A percentile compares a stretch with the other conserved stretches of the same genome.
These are phyloP conservation scores for Wickerhamiella kurtzmanii DNA, from an alignment of 805 yeast genomes.

Conservation along the genomic window DNA sequence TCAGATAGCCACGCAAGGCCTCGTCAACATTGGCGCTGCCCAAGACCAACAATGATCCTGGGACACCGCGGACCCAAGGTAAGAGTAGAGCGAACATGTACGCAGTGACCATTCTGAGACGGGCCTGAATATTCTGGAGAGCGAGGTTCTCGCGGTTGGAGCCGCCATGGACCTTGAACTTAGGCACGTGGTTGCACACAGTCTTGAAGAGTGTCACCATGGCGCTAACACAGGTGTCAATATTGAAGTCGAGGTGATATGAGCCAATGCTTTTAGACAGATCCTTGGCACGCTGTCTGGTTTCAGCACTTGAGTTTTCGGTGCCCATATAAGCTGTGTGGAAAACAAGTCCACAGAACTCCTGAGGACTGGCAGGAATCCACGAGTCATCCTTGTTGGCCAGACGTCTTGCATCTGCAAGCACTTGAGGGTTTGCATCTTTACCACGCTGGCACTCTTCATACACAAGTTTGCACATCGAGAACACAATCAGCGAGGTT, in stretches of 20 bases:
- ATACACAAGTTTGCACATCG: slow-evolving; percentile 82
- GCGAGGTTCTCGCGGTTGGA: slow-evolving; percentile 84
- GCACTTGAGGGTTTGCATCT: slow-evolving; percentile 46
- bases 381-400: slow-evolving; percentile 45
- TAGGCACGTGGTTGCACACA: slow-evolving; percentile 81
- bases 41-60: slow-evolving; percentile 73
- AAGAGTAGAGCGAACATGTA: slow-evolving; percentile 86
- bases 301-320: slow-evolving; percentile 75
- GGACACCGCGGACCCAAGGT: slow-evolving; percentile 81
- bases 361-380: slow-evolving; percentile 61
- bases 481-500: slow-evolving; percentile 83
- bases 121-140: slow-evolving; percentile 90
- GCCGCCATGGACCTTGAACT: slow-evolving; percentile 89
- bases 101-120: slow-evolving; percentile 87
- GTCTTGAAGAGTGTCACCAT: slow-evolving; percentile 66
- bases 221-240: slow-evolving; percentile 71
- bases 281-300: slow-evolving; percentile 67
- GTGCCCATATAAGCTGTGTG: slow-evolving; percentile 96
- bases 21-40: slow-evolving; percentile 98
- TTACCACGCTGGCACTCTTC: slow-evolving; percentile 48
- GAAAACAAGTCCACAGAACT: slow-evolving; percentile 61
- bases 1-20: slow-evolving; percentile 84
- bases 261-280: slow-evolving; percentile 69
- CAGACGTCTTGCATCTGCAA: slow-evolving; percentile 57
- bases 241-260: slow-evolving; percentile 81